Evolutionary conservation across 495 filamentous ascomycete species (phyloP).

Genomic region (Cetradonia linearis): DNA sequence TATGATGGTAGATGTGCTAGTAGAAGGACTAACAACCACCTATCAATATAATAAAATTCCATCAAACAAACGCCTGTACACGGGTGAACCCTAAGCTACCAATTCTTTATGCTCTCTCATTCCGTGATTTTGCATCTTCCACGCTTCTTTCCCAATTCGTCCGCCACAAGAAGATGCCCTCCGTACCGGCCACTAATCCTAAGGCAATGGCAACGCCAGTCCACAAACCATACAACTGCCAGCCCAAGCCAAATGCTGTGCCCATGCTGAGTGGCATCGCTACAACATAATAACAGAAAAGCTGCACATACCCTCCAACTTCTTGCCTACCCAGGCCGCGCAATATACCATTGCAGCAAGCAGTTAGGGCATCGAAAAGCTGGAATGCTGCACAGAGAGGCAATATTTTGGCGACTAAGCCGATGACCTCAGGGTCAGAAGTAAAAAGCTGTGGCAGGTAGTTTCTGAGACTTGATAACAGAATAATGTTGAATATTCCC

Average conservation of each 20-base stretch:
- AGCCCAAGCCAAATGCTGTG: slow-evolving; percentile 58
- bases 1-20: slow-evolving; percentile 29
- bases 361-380: slow-evolving; percentile 70
- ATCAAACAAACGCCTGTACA: neutral
- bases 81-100: neutral
- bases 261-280: slow-evolving; percentile 77
- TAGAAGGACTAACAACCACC: neutral
- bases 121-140: slow-evolving; percentile 60
- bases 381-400: slow-evolving; percentile 81
- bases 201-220: slow-evolving; percentile 61
- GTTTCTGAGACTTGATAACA: slow-evolving; percentile 52
- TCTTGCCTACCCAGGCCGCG: slow-evolving; percentile 77
- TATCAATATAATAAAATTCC: neutral
- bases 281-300: slow-evolving; percentile 75
- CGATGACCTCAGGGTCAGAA: slow-evolving; percentile 65
- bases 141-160: slow-evolving; percentile 67
- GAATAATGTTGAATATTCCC: slow-evolving; percentile 62
- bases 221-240: slow-evolving; percentile 74
- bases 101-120: slow-evolving; percentile 42
- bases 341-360: slow-evolving; percentile 71
- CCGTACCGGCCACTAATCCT: slow-evolving; percentile 47
- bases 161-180: slow-evolving; percentile 53
- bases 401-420: slow-evolving; percentile 58
- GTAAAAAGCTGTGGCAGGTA: slow-evolving; percentile 74
- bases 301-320: slow-evolving; percentile 76